Percentiles rank a stretch among this genome's conserved stretches.
Evolutionary conservation across 1,139 yeast species (phyloP).

Genomic region (Taphrina wiesneri): DNA sequence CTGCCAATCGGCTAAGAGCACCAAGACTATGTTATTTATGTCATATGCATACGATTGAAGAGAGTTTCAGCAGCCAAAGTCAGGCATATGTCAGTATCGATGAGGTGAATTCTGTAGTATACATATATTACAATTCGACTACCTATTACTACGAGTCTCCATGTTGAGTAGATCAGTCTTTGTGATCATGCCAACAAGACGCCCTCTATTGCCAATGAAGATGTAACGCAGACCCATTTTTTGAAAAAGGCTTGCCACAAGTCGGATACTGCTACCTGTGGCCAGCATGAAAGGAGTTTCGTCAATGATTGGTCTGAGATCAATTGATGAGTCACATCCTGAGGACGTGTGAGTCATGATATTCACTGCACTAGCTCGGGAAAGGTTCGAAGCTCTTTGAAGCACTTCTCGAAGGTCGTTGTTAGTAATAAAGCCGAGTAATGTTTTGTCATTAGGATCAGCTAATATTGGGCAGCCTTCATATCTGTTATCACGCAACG

Average conservation of each 20-base stretch:
- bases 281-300: constrained; percentile 13
- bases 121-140: not conserved
- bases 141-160: not conserved
- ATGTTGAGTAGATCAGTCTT: not conserved
- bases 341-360: not conserved
- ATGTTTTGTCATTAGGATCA: not conserved
- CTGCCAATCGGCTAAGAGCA: not conserved
- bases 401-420: constrained; percentile 1
- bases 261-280: not conserved
- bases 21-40: too few species aligned
- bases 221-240: constrained; percentile 9
- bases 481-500: not conserved
- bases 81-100: too few species aligned
- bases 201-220: constrained; percentile 4
- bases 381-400: not conserved
- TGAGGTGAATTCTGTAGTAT: too few species aligned
- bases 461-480: constrained; percentile 10
- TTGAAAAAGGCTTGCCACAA: constrained; percentile 15
- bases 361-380: not conserved
- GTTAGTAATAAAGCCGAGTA: constrained; percentile 1
- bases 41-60: not conserved
- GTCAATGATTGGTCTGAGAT: not conserved
- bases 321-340: not conserved
- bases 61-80: not conserved
- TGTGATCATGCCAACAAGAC: constrained; percentile 13